phyloP scores from a whole-genome alignment of 768 basidiomycete genomes.

The Lactarius evosmus region DNA sequence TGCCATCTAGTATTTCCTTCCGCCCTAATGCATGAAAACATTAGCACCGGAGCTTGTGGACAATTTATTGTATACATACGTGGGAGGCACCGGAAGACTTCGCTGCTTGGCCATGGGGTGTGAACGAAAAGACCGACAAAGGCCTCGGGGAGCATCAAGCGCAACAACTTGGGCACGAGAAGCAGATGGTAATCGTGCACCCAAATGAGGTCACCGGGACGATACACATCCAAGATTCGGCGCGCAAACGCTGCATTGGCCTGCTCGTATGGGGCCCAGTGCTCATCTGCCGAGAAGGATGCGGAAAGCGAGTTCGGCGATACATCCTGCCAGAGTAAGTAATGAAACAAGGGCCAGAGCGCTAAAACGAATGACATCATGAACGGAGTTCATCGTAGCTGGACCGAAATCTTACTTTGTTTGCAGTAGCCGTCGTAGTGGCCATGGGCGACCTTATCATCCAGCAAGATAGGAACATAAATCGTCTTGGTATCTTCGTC shows the following conservation, averaged over 20 bases:
- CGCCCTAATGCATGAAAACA: constrained; percentile 47
- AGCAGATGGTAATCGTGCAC: constrained; percentile 96
- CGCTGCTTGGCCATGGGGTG: constrained; percentile 95
- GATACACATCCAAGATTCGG: constrained; percentile 70
- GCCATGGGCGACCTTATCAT: constrained; percentile 83
- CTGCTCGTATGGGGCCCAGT: constrained; percentile 77
- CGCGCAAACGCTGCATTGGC: constrained; percentile 85
- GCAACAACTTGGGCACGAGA: constrained; percentile 81
- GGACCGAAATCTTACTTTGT: constrained; percentile 60
- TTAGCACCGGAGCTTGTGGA: constrained; percentile 4
- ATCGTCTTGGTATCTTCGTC: constrained; percentile 56
- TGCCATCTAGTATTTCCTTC: constrained; percentile 93
- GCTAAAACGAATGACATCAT: constrained; percentile 42
- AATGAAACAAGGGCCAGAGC: constrained; percentile 98
- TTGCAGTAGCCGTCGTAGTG: constrained; percentile 99
- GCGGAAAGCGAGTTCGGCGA: constrained; percentile 72
- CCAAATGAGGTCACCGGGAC: constrained; percentile 74
- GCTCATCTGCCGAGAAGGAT: constrained; percentile 61
- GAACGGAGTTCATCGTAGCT: background rate
- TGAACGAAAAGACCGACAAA: constrained; percentile 93
- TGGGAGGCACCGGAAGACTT: constrained; percentile 92
- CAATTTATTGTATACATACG: constrained; percentile 48
- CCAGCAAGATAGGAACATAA: constrained; percentile 90
- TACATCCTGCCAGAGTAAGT: constrained; percentile 96
- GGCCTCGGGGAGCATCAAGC: constrained; percentile 63